These are phyloP conservation scores for Leptodermis oblonga DNA, from an alignment of 257 asterid genomes.

Conservation along the genomic window DNA sequence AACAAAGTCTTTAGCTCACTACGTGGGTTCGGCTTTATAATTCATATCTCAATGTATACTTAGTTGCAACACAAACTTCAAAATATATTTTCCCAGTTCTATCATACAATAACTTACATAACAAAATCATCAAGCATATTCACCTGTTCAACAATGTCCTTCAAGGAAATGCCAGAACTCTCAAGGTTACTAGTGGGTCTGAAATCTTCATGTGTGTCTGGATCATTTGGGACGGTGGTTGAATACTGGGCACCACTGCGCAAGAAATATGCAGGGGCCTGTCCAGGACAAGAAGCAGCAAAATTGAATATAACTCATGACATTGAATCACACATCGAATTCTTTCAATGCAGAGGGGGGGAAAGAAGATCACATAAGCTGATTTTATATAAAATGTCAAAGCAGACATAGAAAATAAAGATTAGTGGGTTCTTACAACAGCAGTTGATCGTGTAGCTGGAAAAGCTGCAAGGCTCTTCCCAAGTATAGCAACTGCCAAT, in stretches of 20 bases:
- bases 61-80: neutral
- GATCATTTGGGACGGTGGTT: conserved; percentile 57
- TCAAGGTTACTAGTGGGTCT: conserved; percentile 60
- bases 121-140: neutral
- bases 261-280: conserved; percentile 52
- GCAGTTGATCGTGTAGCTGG: conserved; percentile 47
- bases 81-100: neutral
- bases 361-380: neutral
- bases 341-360: neutral
- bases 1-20: neutral
- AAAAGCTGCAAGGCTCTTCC: conserved; percentile 42
- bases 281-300: conserved; percentile 12
- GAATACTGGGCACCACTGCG: conserved; percentile 41
- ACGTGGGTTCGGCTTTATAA: neutral
- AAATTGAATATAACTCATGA: conserved; percentile 11
- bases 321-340: neutral
- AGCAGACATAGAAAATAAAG: neutral
- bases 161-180: conserved; percentile 49
- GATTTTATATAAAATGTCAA: neutral
- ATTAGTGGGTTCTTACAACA: conserved; percentile 29
- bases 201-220: conserved; percentile 89
- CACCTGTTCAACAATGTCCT: conserved; percentile 84
- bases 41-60: neutral
- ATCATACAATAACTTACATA: neutral
- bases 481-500: conserved; percentile 46